phyloP scores from a whole-genome alignment of 495 filamentous ascomycete genomes.

The Parathielavia hyrcaniae region DNA sequence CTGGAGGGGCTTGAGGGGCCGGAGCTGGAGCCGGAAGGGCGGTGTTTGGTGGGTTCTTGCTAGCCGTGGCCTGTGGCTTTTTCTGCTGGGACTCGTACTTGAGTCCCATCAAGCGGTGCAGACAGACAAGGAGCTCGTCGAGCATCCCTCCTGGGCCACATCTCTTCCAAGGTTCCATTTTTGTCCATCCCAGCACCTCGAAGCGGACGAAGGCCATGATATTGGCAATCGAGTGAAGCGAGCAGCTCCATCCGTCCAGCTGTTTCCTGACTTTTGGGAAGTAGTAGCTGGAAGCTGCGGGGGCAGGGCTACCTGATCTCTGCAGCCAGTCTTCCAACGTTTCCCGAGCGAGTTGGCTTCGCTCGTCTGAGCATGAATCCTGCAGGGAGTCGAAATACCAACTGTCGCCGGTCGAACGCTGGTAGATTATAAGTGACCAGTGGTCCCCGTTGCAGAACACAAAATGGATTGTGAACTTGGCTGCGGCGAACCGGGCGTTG shows the following conservation, averaged over 20 bases:
- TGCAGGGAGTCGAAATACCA: slow-evolving; percentile 10
- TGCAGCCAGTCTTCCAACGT: neutral
- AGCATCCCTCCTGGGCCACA: too few relatives aligned
- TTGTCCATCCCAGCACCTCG: slow-evolving; percentile 18
- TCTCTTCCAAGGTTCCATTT: neutral
- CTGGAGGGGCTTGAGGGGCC: too few relatives aligned
- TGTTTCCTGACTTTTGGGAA: neutral
- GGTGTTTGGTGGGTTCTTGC: too few relatives aligned
- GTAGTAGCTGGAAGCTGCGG: neutral
- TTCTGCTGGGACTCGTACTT: neutral
- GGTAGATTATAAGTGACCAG: slow-evolving; percentile 10
- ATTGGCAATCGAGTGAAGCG: slow-evolving; percentile 19
- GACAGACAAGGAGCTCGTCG: neutral
- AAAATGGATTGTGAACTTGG: slow-evolving; percentile 4
- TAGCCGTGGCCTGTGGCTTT: too few relatives aligned
- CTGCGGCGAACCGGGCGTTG: too few relatives aligned
- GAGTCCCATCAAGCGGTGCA: neutral
- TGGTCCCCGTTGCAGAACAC: neutral
- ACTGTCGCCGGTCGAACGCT: neutral
- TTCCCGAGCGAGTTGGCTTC: neutral
- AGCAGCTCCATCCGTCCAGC: slow-evolving; percentile 14
- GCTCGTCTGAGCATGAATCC: neutral
- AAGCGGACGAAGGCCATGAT: slow-evolving; percentile 18
- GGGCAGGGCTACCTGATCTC: neutral
- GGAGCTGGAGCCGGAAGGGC: too few relatives aligned